Conservation (phyloP, 2,329 filamentous ascomycete species). For the Cadophora malorum region DNA sequence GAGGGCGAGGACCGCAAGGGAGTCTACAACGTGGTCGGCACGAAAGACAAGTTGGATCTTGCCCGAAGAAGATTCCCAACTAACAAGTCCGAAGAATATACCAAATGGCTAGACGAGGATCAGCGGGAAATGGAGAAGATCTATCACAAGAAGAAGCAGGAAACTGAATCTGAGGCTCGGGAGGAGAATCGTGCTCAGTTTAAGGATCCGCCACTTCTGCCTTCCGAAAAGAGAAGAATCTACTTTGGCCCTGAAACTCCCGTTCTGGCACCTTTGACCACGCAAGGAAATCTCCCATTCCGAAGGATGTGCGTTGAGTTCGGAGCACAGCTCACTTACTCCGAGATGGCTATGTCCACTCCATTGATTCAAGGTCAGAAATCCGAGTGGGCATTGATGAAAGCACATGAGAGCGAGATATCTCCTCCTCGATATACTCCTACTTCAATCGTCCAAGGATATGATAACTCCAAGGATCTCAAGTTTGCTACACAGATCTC, state of each 20-base stretch:
- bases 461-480: slow-evolving; percentile 82
- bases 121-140: slow-evolving; percentile 56
- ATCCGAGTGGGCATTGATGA: slow-evolving; percentile 93
- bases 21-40: slow-evolving; percentile 76
- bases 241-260: slow-evolving; percentile 97
- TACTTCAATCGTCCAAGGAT: slow-evolving; percentile 69
- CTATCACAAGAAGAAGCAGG: slow-evolving; percentile 51
- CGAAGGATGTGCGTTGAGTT: slow-evolving; percentile 87
- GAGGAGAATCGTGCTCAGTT: slow-evolving; percentile 81
- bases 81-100: slow-evolving; percentile 76
- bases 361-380: slow-evolving; percentile 89
- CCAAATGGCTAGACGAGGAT: slow-evolving; percentile 77
- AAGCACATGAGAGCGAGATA: slow-evolving; percentile 85
- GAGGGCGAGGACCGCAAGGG: slow-evolving; percentile 60
- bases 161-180: slow-evolving; percentile 49
- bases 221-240: slow-evolving; percentile 90
- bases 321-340: slow-evolving; percentile 93
- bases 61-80: slow-evolving; percentile 74
- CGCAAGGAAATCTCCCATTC: slow-evolving; percentile 95
- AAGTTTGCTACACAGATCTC: slow-evolving; percentile 94
- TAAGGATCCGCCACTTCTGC: slow-evolving; percentile 83
- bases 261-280: slow-evolving; percentile 91
- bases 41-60: slow-evolving; percentile 75
- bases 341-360: slow-evolving; percentile 95
- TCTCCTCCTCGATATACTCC: slow-evolving; percentile 70